Evolutionary conservation across 129 eudicot genomes (phyloP), one percentile per base, ranked within the genome.

Genomic region (Pittosporum tobira): DNA sequence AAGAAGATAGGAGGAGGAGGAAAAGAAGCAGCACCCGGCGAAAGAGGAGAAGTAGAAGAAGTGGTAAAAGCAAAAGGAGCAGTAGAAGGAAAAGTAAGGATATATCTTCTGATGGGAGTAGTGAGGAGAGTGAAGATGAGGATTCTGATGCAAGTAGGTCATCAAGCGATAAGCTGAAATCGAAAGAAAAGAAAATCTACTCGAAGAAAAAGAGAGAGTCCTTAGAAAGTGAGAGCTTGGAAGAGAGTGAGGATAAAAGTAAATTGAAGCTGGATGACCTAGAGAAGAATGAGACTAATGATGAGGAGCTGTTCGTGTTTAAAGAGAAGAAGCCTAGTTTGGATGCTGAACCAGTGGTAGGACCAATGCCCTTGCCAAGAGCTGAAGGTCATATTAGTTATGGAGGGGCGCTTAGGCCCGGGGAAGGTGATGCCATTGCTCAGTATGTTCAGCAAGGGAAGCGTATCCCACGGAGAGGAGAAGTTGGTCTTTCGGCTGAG

Each of bases 361-460:
- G 99, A 10, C 99, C 96, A 0, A 76, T 78, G 96, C 96, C 98
- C 9, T 71, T 91, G 67, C 98, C 99, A 0, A 78, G 71, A 58
- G 99, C 99, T 2, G 99, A 91, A 67, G 99, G 99, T 24, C 99
- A 91, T 73, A 87, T 91, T 46, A 91, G 99, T 64, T 91, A 91
- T 63, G 99, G 99, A 60, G 99, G 99, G 38, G 99, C 99, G 0
- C 81, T 91, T 18, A 81, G 99, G 87, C 99, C 99, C 1, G 99
- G 99, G 75, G 99, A 91, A 79, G 99, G 99, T 65, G 99, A 91
- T 83, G 98, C 98, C 11, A 91, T 91, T 66, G 98, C 98, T 0
- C 98, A 91, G 71, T 91, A 77, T 62, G 98, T 91, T 59, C 98
- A 91, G 65, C 98, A 91, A 81, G 99, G 99, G 58, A 91, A 91